Evolutionary conservation across 139 green algal genomes (phyloP), one percentile per base, ranked within the genome.

Genomic region (Gonium pectorale): DNA sequence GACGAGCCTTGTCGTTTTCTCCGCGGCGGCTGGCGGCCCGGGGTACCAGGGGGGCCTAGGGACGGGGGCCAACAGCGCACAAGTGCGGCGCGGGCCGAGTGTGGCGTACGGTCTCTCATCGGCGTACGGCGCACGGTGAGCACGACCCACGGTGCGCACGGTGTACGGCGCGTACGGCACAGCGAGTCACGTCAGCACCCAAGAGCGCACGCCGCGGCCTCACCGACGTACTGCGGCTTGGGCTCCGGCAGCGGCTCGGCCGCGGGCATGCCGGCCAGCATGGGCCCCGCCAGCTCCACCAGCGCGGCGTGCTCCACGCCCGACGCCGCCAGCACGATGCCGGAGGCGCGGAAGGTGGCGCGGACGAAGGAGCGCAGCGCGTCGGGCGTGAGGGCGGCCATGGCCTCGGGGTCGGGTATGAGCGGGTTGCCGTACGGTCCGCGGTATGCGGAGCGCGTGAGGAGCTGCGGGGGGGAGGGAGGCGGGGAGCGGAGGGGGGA

Each of bases 261-360:
- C 40, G 11, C 24, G 1, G 75, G 38, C 63, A 91, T 69, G 59
- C 75, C 78, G 41, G 81, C 44, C 46, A 97, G 78, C 91, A 98
- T 93, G 44, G 93, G 93, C 67, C 89, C 71, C 9, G 93, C 92
- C 63, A 97, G 74, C 21, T 83, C 74, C 52, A 96, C 82, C 35
- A 99, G 88, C 79, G 94, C 83, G 24, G 70, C 59, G 87, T 99
- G 97, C n/a, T 96, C 90, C 24, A 95, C 85, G 1, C 97, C 97
- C 4, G 96, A 83, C 13, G 87, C 96, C 13, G 97, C 94, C 49
- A 99, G 87, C 60, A 98, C 96, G 33, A 99, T 46, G 60, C 97
- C 81, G 90, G 88, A 49, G 88, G 79, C 27, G 52, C 85, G 93
- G 87, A 93, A 98, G 83, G 95, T 93, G 43, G 41, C 56, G 5